Evolutionary conservation across 208 protist genomes (phyloP).

Genomic region (Trypanosoma conorhini): DNA sequence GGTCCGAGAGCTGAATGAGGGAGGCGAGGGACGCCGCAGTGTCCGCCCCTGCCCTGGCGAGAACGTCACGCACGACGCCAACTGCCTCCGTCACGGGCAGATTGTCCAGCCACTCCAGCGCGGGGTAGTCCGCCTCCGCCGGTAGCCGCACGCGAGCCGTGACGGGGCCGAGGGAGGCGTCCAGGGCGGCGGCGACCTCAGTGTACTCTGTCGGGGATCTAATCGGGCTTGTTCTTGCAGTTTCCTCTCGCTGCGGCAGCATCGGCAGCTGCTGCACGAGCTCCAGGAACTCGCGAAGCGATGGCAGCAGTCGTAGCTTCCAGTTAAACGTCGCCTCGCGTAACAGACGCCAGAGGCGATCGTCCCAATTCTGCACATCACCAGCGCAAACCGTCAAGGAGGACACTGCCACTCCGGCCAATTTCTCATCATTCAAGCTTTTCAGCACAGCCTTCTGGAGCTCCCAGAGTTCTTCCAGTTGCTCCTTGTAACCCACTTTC

Average conservation of each 20-base stretch:
- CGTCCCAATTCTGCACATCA: neutral
- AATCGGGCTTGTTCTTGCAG: neutral
- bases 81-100: slow-evolving; percentile 1
- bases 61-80: neutral
- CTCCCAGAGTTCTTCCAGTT: slow-evolving; percentile 6
- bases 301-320: slow-evolving; percentile 9
- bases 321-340: neutral
- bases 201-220: neutral
- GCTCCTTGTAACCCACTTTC: neutral
- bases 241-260: neutral
- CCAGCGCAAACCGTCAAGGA: slow-evolving; percentile 1
- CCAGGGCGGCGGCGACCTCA: neutral
- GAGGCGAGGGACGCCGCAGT: neutral
- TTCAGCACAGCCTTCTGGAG: slow-evolving; percentile 11
- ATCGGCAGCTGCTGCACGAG: neutral
- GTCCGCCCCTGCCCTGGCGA: slow-evolving; percentile 1
- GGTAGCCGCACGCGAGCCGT: neutral
- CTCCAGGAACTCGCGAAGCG: slow-evolving; percentile 4
- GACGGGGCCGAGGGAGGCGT: neutral
- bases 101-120: slow-evolving; percentile 6
- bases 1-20: neutral
- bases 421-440: neutral
- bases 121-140: neutral
- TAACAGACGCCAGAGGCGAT: neutral
- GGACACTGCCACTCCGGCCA: slow-evolving; percentile 10